Evolutionary conservation across 192 early-diverging fungal genomes (phyloP).

Genomic region (Pecoramyces ruminantium): DNA sequence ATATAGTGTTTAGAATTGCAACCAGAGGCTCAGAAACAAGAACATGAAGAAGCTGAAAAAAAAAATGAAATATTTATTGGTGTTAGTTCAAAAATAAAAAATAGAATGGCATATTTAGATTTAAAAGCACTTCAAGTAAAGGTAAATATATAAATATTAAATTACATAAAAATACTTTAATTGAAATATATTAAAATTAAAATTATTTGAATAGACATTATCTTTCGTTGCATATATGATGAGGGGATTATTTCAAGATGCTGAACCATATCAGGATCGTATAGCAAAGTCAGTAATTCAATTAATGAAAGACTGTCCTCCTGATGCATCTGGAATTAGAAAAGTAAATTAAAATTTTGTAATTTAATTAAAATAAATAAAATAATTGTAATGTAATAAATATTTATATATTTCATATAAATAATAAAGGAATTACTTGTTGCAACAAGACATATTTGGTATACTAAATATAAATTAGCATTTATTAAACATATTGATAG

Average conservation of each 20-base stretch:
- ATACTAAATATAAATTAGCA: constrained; percentile 71
- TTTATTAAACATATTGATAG: constrained; percentile 88
- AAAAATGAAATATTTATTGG: constrained; percentile 56
- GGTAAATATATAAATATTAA: constrained; percentile 28
- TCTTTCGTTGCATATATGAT: constrained; percentile 94
- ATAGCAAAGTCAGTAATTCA: constrained; percentile 81
- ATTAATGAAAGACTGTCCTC: constrained; percentile 80
- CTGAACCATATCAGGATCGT: constrained; percentile 55
- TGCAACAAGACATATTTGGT: constrained; percentile 84
- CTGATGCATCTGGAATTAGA: constrained; percentile 77
- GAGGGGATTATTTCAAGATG: constrained; percentile 48
- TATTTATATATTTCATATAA: too few relatives aligned
- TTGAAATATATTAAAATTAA: too few relatives aligned
- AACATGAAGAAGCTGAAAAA: constrained; percentile 25
- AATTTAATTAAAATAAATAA: too few relatives aligned
- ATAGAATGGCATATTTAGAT: constrained; percentile 54
- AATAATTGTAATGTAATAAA: too few relatives aligned
- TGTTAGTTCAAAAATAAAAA: constrained; percentile 52
- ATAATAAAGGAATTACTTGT: constrained; percentile 91
- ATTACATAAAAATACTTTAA: too few relatives aligned
- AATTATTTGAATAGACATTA: constrained; percentile 48
- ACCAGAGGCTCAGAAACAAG: constrained; percentile 10
- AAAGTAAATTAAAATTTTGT: too few relatives aligned
- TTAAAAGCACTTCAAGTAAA: constrained; percentile 94
- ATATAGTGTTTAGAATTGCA: constrained; percentile 5